Evolutionary conservation across 192 early-diverging fungal species (phyloP).

Genomic region (Spinellus fusiger): DNA sequence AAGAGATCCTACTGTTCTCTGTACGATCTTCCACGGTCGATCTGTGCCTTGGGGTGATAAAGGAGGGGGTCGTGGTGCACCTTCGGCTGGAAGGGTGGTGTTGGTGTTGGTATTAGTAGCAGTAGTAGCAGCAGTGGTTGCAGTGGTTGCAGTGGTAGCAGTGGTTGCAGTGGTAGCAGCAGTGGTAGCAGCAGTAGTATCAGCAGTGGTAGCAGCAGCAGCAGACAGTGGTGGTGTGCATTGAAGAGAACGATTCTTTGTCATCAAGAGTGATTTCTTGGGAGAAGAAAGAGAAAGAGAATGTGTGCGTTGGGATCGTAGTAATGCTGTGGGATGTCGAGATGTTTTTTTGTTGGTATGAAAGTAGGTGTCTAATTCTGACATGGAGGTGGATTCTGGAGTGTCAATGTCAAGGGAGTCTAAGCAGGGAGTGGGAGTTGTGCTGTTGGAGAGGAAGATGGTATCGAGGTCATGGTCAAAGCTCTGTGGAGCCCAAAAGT

Average conservation of each 20-base stretch:
- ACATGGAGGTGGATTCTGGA: constrained; percentile 32
- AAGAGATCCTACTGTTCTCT: background rate
- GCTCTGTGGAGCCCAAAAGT: constrained; percentile 30
- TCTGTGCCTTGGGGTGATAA: no score
- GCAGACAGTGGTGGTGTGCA: no score
- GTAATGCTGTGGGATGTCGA: background rate
- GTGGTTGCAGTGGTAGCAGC: background rate
- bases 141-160: background rate
- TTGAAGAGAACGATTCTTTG: no score
- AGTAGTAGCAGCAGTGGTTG: background rate
- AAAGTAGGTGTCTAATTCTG: constrained; percentile 34
- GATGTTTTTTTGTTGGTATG: background rate
- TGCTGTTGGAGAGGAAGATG: constrained; percentile 16
- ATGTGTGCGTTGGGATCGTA: background rate
- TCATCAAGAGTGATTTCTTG: no score
- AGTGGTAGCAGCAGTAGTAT: no score
- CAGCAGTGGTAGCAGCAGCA: no score
- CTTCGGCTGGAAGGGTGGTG: background rate
- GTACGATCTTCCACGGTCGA: background rate
- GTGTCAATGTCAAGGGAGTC: constrained; percentile 26
- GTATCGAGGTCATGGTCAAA: constrained; percentile 36
- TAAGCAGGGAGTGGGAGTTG: background rate
- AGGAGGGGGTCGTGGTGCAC: no score
- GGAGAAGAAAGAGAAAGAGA: no score
- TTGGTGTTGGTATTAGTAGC: background rate